Evolutionary conservation across 352 stramenopile species (phyloP).

Genomic region (Albugo candida): DNA sequence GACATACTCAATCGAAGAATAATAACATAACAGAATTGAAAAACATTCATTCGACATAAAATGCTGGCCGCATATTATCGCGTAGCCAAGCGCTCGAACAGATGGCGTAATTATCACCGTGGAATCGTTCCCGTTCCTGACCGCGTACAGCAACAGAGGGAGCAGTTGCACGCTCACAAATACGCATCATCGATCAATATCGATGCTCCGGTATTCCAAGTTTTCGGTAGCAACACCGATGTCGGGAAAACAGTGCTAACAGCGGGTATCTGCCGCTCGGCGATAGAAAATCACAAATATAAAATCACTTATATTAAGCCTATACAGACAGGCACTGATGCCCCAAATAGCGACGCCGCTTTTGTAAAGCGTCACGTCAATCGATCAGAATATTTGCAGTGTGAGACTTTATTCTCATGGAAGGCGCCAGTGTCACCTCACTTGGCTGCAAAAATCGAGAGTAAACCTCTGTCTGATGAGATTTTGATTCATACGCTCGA

Average conservation of each 20-base stretch:
- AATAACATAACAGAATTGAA: too few relatives aligned
- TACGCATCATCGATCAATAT: neutral
- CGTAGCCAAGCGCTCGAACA: neutral
- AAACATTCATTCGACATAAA: too few relatives aligned
- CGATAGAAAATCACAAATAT: neutral
- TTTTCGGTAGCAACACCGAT: constrained; percentile 97
- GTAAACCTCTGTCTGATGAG: constrained; percentile 72
- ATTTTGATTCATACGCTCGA: constrained; percentile 61
- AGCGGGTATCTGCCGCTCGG: constrained; percentile 61
- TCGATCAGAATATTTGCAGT: constrained; percentile 24
- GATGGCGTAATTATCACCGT: neutral
- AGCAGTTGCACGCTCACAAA: neutral
- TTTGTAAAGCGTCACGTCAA: constrained; percentile 40
- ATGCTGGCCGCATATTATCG: neutral
- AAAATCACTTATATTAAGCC: constrained; percentile 91
- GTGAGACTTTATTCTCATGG: constrained; percentile 86
- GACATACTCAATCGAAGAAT: too few relatives aligned
- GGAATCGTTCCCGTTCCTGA: neutral
- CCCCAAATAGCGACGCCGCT: constrained; percentile 51
- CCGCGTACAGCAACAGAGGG: neutral
- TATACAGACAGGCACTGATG: constrained; percentile 83
- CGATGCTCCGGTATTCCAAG: constrained; percentile 42
- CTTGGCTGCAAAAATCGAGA: constrained; percentile 77
- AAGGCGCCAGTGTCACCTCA: constrained; percentile 88
- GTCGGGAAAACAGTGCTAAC: constrained; percentile 94